These are phyloP conservation scores for Pseudogymnoascus sp. DNA, from an alignment of 2,329 filamentous ascomycete species.

Conservation along the genomic window DNA sequence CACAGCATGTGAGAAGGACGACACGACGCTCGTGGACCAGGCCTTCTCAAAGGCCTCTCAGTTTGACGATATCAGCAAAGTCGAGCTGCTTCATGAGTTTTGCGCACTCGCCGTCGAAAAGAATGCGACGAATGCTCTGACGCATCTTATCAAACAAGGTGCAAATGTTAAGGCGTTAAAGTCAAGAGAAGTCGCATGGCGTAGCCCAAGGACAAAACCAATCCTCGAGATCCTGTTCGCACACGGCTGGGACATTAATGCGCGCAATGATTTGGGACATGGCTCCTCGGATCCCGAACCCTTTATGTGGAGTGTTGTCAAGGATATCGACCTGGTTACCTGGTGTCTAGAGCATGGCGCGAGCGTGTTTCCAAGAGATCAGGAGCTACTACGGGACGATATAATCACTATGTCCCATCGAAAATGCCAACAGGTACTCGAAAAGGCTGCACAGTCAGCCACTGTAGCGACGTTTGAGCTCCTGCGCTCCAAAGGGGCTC, in stretches of 20 bases:
- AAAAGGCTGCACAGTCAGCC: neutral
- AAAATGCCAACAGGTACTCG: slow-evolving; percentile 6
- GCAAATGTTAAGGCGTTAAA: neutral
- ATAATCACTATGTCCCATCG: neutral
- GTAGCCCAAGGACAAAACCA: neutral
- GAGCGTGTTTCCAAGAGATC: neutral
- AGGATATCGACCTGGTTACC: slow-evolving; percentile 7
- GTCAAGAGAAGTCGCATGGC: neutral
- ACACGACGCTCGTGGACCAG: slow-evolving; percentile 2
- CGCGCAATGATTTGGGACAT: neutral
- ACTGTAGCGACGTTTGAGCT: slow-evolving; percentile 14
- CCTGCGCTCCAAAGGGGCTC: slow-evolving; percentile 13
- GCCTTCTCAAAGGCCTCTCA: neutral
- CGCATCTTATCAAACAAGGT: neutral
- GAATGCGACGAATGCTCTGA: neutral
- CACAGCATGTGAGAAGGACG: slow-evolving; percentile 11
- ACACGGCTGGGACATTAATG: slow-evolving; percentile 14
- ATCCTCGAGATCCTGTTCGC: slow-evolving; percentile 13
- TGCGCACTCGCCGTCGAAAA: neutral
- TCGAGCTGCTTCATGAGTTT: neutral
- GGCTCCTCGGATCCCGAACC: neutral
- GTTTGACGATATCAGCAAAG: neutral
- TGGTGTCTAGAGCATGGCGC: slow-evolving; percentile 13
- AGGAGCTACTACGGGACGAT: neutral
- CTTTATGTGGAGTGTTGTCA: slow-evolving; percentile 10